Evolutionary conservation across 139 green algal genomes (phyloP).

Genomic region (Coccomyxa sp.): DNA sequence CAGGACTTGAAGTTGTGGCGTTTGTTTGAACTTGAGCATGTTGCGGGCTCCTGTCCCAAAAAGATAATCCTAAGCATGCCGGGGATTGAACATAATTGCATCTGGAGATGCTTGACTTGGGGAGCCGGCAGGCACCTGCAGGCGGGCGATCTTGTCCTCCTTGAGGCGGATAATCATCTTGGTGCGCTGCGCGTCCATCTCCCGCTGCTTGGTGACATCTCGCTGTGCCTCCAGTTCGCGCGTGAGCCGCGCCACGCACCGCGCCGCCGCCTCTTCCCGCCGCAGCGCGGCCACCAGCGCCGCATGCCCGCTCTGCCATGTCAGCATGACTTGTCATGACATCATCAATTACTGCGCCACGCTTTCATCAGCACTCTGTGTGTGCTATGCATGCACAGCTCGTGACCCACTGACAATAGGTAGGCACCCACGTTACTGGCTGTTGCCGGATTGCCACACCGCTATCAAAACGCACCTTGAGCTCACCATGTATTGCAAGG

Average conservation of each 20-base stretch:
- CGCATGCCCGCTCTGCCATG: conserved; percentile 17
- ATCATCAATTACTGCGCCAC: too few relatives aligned
- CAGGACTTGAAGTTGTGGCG: too few relatives aligned
- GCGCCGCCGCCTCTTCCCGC: conserved; percentile 29
- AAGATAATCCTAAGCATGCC: too few relatives aligned
- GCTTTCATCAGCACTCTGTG: not conserved
- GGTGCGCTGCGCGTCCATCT: conserved; percentile 41
- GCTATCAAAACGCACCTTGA: too few relatives aligned
- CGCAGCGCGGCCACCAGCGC: conserved; percentile 38
- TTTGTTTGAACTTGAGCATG: too few relatives aligned
- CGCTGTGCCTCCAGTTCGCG: conserved; percentile 45
- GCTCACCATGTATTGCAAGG: too few relatives aligned
- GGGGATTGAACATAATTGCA: too few relatives aligned
- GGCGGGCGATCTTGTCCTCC: conserved; percentile 32
- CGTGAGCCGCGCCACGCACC: conserved; percentile 30
- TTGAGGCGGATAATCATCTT: conserved; percentile 49
- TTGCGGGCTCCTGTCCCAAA: too few relatives aligned
- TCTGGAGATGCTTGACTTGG: too few relatives aligned
- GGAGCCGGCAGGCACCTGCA: conserved; percentile 15
- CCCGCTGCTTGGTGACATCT: conserved; percentile 31
- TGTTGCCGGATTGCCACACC: too few relatives aligned
- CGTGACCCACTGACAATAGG: too few relatives aligned
- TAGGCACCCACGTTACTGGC: too few relatives aligned
- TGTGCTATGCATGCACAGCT: not conserved
- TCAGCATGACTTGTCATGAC: not conserved